These are phyloP conservation scores for Cucumis hystrix DNA, from an alignment of 306 rosid species.

Conservation along the genomic window DNA sequence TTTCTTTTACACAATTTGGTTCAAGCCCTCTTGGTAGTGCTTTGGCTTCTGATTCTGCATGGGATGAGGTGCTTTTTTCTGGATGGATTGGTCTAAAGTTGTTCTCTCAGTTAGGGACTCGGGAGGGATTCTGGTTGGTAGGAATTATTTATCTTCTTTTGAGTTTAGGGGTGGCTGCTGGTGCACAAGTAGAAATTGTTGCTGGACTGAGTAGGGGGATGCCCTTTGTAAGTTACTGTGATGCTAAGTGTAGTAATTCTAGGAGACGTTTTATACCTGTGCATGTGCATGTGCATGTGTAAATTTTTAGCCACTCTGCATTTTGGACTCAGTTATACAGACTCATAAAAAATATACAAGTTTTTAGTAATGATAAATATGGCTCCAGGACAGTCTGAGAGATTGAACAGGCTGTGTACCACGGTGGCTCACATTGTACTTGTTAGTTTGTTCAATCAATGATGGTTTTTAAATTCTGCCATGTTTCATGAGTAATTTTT, in stretches of 20 bases:
- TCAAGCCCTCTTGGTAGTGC: neutral
- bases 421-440: neutral
- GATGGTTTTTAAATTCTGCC: neutral
- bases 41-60: neutral
- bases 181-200: neutral
- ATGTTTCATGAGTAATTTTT: neutral
- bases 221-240: neutral
- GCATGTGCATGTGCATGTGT: neutral
- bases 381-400: neutral
- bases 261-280: neutral
- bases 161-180: neutral
- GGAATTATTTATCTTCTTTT: neutral
- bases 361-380: neutral
- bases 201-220: neutral
- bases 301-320: neutral
- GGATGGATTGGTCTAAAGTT: neutral
- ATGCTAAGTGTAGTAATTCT: neutral
- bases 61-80: neutral
- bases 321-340: neutral
- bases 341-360: neutral
- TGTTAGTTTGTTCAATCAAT: neutral
- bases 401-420: neutral
- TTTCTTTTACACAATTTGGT: neutral
- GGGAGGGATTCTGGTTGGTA: neutral
- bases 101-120: neutral